These are phyloP conservation scores for Conticribra guillardii DNA, from an alignment of 108 stramenopile genomes.

Conservation along the genomic window DNA sequence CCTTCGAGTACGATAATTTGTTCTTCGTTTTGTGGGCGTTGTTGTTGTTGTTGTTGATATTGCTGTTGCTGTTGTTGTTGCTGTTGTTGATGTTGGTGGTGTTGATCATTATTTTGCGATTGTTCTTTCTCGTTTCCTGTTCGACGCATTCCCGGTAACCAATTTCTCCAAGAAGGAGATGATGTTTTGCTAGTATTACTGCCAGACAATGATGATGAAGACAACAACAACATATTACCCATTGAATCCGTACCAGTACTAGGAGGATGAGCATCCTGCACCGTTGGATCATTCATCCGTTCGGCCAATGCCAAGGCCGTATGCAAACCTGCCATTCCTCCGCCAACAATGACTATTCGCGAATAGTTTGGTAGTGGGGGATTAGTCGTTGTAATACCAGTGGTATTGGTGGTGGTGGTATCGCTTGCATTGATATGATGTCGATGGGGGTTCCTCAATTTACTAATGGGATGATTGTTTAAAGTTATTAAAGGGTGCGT, in stretches of 20 bases:
- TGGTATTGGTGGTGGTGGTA: neutral
- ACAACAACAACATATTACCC: too few species aligned
- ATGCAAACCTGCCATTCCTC: slow-evolving; percentile 42
- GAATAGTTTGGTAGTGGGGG: slow-evolving; percentile 7
- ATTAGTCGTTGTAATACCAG: too few species aligned
- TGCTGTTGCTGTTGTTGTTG: neutral
- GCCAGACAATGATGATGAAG: too few species aligned
- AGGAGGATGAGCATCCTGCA: too few species aligned
- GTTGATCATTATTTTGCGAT: too few species aligned
- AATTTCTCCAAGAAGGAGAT: neutral
- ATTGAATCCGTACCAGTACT: too few species aligned
- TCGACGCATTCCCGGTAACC: too few species aligned
- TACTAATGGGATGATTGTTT: too few species aligned
- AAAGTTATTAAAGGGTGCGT: too few species aligned
- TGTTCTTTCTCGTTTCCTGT: too few species aligned
- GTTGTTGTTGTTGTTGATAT: neutral
- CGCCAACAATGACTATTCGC: slow-evolving; percentile 35
- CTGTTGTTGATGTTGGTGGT: neutral
- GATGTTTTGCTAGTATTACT: neutral
- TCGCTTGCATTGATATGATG: neutral
- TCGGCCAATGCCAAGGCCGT: slow-evolving; percentile 35
- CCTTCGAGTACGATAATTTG: slow-evolving; percentile 33
- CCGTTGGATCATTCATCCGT: slow-evolving; percentile 9
- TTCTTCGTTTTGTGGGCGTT: neutral
- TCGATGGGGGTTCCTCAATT: neutral